Evolutionary conservation across 2,329 filamentous ascomycete genomes (phyloP), one percentile per base, ranked within the genome.

Genomic region (Geosmithia morbida): DNA sequence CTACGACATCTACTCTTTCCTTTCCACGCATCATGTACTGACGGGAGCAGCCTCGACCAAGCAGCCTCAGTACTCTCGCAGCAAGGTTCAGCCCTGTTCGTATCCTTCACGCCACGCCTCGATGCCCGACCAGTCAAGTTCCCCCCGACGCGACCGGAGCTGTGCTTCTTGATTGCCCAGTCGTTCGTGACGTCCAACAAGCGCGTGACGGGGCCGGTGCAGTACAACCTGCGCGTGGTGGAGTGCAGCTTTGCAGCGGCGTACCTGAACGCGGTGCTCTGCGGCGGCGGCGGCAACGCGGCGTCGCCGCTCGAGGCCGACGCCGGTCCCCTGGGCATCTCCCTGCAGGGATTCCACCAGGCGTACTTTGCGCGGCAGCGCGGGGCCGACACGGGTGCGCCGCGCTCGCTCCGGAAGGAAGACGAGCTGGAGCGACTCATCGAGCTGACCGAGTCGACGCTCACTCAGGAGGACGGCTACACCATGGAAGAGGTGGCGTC

Each of bases 161-260:
- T 96, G 48, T 87, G 81, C 54, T 97, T 98, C 64, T 74, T 98
- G 53, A 88, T 96, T 54, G 90, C 89, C 7, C 92, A 98, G 62
- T 94, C 85, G 50, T 95, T 95, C 61, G 85, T 98, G 51, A 83
- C 84, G 16, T 86, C 90, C 5, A 89, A 97, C 71, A 98, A 98
- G 68, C 86, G 92, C 59, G 85, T 90, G 51, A 95, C 90, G 1
- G 92, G 84, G 0, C 90, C 90, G 0, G 82, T 94, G 52, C 87
- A 90, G 72, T 98, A 97, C 72, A 98, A 98, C 64, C 77, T 98
- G 20, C 84, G 92, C 26, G 92, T 98, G 1, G 92, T 96, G 39
- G 92, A 98, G 66, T 94, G 87, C 68, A 92, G 85, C 47, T 75
- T 98, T 30, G 92, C 92, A 2, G 88, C 92, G 2, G 76, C 75